phyloP scores from a whole-genome alignment of 768 basidiomycete genomes.

The Dioszegia hungarica region DNA sequence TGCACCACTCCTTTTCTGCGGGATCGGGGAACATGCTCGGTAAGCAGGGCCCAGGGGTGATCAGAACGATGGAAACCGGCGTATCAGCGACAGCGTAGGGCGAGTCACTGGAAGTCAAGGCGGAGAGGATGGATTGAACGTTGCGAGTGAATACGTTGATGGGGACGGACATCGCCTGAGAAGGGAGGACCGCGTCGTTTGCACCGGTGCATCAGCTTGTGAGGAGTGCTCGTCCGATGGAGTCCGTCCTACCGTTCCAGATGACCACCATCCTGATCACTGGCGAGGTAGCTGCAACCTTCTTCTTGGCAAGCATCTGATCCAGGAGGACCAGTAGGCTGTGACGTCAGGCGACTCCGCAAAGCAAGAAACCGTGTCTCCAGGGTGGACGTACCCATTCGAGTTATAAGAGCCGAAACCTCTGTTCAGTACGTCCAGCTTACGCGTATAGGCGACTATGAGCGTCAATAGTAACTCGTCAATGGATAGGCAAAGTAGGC shows the following conservation, averaged over 20 bases:
- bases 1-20: slow-evolving; percentile 40
- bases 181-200: slow-evolving; percentile 22
- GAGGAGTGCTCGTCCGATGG: too few relatives aligned
- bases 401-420: slow-evolving; percentile 30
- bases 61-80: slow-evolving; percentile 10
- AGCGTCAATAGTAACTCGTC: neutral
- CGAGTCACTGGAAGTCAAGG: slow-evolving; percentile 18
- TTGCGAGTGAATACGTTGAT: slow-evolving; percentile 15
- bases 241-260: neutral
- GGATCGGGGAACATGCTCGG: neutral
- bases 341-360: too few relatives aligned
- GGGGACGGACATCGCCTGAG: slow-evolving; percentile 11
- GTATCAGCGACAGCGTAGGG: slow-evolving; percentile 10
- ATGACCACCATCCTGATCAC: neutral
- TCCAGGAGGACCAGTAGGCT: neutral
- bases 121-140: slow-evolving; percentile 11
- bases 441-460: slow-evolving; percentile 15
- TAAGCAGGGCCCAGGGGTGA: slow-evolving; percentile 7
- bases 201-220: too few relatives aligned
- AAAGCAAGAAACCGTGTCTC: too few relatives aligned
- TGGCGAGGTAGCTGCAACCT: too few relatives aligned
- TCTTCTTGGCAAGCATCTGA: neutral
- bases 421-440: slow-evolving; percentile 23
- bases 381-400: too few relatives aligned
- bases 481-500: too few relatives aligned